Conservation (phyloP, 2,329 filamentous ascomycete species). For the Microsporum ferrugineum region DNA sequence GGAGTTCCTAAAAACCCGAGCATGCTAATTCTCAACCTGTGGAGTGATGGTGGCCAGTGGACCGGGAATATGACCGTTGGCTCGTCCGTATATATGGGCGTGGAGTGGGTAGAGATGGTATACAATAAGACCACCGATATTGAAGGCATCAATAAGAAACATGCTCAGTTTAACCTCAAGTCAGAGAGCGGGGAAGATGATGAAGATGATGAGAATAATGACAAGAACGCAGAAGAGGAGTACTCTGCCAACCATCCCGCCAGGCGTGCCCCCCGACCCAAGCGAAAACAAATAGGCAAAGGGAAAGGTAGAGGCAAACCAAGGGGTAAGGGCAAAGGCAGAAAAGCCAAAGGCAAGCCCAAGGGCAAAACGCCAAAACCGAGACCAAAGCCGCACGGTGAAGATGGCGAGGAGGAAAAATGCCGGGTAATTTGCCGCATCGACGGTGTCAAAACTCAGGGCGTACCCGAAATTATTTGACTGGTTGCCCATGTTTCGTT, state of each 20-base stretch:
- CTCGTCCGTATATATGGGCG: conserved; percentile 27
- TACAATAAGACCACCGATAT: conserved; percentile 23
- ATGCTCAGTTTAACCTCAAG: not conserved
- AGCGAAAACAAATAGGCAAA: not conserved
- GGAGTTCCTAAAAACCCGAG: conserved; percentile 29
- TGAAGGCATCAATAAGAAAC: not conserved
- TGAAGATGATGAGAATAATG: conserved; percentile 24
- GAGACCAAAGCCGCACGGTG: not conserved
- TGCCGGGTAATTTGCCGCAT: conserved; percentile 14
- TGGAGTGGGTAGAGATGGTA: conserved; percentile 34
- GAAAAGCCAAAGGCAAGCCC: not conserved
- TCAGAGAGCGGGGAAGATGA: not conserved
- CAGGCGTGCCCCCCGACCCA: not conserved
- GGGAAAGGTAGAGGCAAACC: not conserved
- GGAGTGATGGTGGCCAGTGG: conserved; percentile 35
- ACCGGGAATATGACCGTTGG: conserved; percentile 31
- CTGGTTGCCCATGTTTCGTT: not conserved
- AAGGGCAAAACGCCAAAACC: not conserved
- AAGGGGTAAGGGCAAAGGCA: not conserved
- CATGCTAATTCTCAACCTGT: conserved; percentile 31
- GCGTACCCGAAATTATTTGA: conserved; percentile 14
- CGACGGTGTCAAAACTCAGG: conserved; percentile 12
- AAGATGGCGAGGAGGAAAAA: conserved; percentile 1
- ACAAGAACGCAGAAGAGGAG: conserved; percentile 11
- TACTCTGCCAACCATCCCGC: not conserved